Base-by-base conservation (phyloP, 1,284 basidiomycete genomes). In the Ceratobasidium sp. region DNA sequence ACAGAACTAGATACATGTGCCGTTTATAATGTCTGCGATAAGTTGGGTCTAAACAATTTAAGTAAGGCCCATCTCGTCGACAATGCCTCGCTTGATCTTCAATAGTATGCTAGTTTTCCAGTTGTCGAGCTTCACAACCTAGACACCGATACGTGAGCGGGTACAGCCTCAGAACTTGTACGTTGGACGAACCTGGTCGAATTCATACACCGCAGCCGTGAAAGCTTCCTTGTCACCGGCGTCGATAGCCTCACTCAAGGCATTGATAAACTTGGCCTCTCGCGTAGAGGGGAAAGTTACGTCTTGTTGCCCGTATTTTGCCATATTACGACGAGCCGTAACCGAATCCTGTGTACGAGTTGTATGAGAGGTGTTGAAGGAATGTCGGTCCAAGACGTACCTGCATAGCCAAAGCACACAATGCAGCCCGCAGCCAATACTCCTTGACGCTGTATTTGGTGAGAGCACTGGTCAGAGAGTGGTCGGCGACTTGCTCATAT, bases 361-460 rank as follows among this genome's bases (percentile, higher is more conserved):
- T 57, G 78, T 77, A 56, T 62, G 36, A 47, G 45, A 59, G 31
- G 53, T 72, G 29, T 71, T 48, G 50, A 14, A 41, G 9, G n/a
- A 27, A 36, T 47, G 31, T 17, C 19, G 36, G 19, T 19, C 31
- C 54, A 59, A 75, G 27, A 17, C 90, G 79, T 83, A 97, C 96
- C 76, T 88, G 89, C 87, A 94, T 93, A 22, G 96, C 97, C 73
- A 99, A 87, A 50, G 94, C 94, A 81, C 97, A 99, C 31, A 99
- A 84, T 44, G 90, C 91, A 1, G 96, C 89, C 79, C 92, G 89
- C 56, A 99, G 87, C 92, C 96, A 99, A 82, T 98, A 98, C 80
- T 99, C 97, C 85, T 99, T 99, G 79, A 99, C 97, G 77, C 94
- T 96, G 85, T 98, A 99, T 83, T 96, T 96, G n/a, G 98, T 99